Evolutionary conservation across 805 yeast species (phyloP).

Genomic region (Cyberlindnera mycetangii): DNA sequence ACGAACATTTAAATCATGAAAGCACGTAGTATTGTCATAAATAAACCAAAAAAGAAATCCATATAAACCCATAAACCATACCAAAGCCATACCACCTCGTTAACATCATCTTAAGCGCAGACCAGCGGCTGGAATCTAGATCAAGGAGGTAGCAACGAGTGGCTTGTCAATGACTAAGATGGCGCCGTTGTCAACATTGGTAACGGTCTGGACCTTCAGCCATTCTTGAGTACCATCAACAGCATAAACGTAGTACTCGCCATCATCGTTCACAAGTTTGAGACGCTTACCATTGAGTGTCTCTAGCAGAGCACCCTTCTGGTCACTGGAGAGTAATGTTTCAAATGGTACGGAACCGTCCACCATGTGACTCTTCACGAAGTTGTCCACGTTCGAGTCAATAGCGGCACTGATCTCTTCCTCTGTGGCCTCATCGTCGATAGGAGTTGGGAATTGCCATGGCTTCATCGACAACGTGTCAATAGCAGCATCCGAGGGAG

Average conservation of each 20-base stretch:
- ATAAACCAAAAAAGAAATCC: neutral
- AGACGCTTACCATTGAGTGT: slow-evolving; percentile 36
- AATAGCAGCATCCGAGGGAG: slow-evolving; percentile 69
- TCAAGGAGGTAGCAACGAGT: slow-evolving; percentile 7
- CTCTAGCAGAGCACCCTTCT: slow-evolving; percentile 30
- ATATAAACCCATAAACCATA: neutral
- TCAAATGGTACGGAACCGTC: slow-evolving; percentile 27
- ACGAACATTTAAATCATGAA: neutral
- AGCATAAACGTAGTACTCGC: slow-evolving; percentile 34
- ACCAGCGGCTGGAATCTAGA: no score
- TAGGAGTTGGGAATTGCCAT: slow-evolving; percentile 71
- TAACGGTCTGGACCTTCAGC: slow-evolving; percentile 33
- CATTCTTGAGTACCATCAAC: slow-evolving; percentile 33
- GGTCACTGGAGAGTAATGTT: slow-evolving; percentile 15
- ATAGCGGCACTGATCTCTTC: slow-evolving; percentile 47
- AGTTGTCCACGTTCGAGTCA: slow-evolving; percentile 49
- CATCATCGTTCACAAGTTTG: slow-evolving; percentile 35
- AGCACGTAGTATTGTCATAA: neutral
- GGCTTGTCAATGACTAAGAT: slow-evolving; percentile 37
- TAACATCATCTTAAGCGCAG: no score
- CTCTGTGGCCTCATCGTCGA: slow-evolving; percentile 37
- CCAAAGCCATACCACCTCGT: neutral
- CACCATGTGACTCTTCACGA: slow-evolving; percentile 63
- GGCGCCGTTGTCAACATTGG: slow-evolving; percentile 44
- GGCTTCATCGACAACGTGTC: slow-evolving; percentile 54